Evolutionary conservation across 441 rosid genomes (phyloP).

Genomic region (Croton laevigatus): DNA sequence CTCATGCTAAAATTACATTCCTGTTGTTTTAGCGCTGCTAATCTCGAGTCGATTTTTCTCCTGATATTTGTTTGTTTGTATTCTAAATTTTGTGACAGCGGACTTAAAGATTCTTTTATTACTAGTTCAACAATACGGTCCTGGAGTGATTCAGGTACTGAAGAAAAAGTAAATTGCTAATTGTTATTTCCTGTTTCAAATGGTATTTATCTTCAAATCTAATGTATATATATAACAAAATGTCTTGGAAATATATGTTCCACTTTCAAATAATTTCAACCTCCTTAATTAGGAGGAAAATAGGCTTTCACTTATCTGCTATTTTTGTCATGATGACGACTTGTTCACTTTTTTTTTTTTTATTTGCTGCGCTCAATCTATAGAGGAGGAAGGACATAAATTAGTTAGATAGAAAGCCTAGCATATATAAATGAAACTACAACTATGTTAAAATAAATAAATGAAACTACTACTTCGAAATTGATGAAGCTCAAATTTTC

Average conservation of each 20-base stretch:
- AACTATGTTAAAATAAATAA: background rate
- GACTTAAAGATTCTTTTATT: slow-evolving; percentile 21
- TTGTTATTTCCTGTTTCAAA: slow-evolving; percentile 9
- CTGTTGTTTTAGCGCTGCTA: background rate
- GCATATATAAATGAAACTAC: background rate
- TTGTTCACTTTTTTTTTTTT: background rate
- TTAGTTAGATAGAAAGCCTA: background rate
- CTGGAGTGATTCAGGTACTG: slow-evolving; percentile 25
- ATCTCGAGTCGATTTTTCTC: background rate
- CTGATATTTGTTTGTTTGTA: background rate
- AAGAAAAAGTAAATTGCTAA: slow-evolving; percentile 4
- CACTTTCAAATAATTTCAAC: background rate
- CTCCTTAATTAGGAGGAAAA: background rate
- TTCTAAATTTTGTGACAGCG: slow-evolving; percentile 25
- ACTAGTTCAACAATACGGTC: slow-evolving; percentile 12
- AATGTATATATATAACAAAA: background rate
- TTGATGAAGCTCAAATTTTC: slow-evolving; percentile 4
- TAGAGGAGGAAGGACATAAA: background rate
- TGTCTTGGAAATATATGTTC: background rate
- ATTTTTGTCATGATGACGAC: background rate
- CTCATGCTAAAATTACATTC: background rate
- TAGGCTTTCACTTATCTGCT: background rate
- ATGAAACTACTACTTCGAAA: background rate
- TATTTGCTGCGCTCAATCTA: background rate
- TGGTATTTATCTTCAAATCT: background rate